phyloP scores from a whole-genome alignment of 495 filamentous ascomycete species.

The Terfezia boudieri region DNA sequence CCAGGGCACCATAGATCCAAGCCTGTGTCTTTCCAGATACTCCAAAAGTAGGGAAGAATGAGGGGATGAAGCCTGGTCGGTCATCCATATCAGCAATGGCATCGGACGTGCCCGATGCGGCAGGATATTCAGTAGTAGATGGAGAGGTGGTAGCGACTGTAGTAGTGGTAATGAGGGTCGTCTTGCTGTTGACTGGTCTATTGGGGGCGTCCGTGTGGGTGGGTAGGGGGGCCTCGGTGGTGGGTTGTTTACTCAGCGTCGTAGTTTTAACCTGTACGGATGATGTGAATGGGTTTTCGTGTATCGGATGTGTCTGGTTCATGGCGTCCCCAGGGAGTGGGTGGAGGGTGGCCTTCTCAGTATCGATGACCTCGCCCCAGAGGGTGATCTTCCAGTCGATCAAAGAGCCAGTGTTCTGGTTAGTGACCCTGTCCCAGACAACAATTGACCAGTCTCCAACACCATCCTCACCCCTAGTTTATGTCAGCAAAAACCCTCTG shows the following conservation, averaged over 20 bases:
- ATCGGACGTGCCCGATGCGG: slow-evolving; percentile 2
- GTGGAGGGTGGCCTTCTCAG: slow-evolving; percentile 40
- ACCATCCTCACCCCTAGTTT: slow-evolving; percentile 64
- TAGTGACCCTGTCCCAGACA: slow-evolving; percentile 65
- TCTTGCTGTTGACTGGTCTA: slow-evolving; percentile 4
- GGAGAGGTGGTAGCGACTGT: slow-evolving; percentile 45
- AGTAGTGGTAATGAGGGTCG: slow-evolving; percentile 12
- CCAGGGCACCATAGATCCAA: slow-evolving; percentile 82
- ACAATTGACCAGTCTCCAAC: slow-evolving; percentile 76
- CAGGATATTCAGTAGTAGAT: slow-evolving; percentile 38
- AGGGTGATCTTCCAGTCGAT: slow-evolving; percentile 84
- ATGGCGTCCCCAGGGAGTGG: slow-evolving; percentile 72
- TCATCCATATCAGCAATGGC: slow-evolving; percentile 9
- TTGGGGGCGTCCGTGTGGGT: slow-evolving; percentile 13
- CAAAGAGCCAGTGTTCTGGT: slow-evolving; percentile 54
- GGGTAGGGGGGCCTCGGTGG: slow-evolving; percentile 21
- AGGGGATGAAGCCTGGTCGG: slow-evolving; percentile 46
- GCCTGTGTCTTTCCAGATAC: slow-evolving; percentile 69
- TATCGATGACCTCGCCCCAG: slow-evolving; percentile 73
- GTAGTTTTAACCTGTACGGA: slow-evolving; percentile 32
- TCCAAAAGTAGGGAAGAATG: slow-evolving; percentile 88
- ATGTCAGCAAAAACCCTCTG: not conserved
- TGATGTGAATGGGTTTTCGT: slow-evolving; percentile 40
- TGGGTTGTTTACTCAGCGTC: not conserved
- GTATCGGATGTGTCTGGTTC: slow-evolving; percentile 26